Evolutionary conservation across 2,329 filamentous ascomycete genomes (phyloP), one percentile per base, ranked within the genome.

Genomic region (Talaromyces sp.): DNA sequence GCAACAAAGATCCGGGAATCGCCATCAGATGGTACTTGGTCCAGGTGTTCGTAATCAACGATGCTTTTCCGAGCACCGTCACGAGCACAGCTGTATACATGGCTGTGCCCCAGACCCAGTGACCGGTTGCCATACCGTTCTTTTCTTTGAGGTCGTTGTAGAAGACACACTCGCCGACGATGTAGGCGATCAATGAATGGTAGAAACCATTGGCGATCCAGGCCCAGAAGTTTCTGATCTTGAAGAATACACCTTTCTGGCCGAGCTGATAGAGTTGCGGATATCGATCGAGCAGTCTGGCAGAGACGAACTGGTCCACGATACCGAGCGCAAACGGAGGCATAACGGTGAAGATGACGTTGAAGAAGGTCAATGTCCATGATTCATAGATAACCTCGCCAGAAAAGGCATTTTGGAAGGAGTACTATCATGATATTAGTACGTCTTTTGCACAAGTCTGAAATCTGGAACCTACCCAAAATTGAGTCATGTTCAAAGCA

Each of bases 341-440:
- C 18, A 97, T 82, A 21, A 96, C 90, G 0, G 95, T 99, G 80
- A 96, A 99, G 75, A 99, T 90, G 75, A 99, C 92, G 81, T 99
- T 99, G 83, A 97, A 99, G 80, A 98, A 96, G 7, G 93, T 96
- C n/a, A 99, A 82, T 0, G 93, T 97, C 96, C 96, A 99, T 9
- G 95, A 98, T 79, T 99, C 95, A 83, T 93, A 98, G 73, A 99
- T 98, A 73, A 98, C 92, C 75, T 97, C 89, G 58, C 95, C 95
- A 1, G 93, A 98, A 77, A 98, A 99, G 67, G 91, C 91, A 76
- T 99, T 99, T 84, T 96, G 92, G 81, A 99, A 99, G 0, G 92
- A 91, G 78, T 95, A 98, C 90, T 93, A 64, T 1, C 65, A 9
- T 55, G 33, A 16, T 14, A 74, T 64, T 70, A 75, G 73, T 66